These are phyloP conservation scores for Talaromyces verruculosus DNA, from an alignment of 2,329 filamentous ascomycete genomes.

Conservation along the genomic window DNA sequence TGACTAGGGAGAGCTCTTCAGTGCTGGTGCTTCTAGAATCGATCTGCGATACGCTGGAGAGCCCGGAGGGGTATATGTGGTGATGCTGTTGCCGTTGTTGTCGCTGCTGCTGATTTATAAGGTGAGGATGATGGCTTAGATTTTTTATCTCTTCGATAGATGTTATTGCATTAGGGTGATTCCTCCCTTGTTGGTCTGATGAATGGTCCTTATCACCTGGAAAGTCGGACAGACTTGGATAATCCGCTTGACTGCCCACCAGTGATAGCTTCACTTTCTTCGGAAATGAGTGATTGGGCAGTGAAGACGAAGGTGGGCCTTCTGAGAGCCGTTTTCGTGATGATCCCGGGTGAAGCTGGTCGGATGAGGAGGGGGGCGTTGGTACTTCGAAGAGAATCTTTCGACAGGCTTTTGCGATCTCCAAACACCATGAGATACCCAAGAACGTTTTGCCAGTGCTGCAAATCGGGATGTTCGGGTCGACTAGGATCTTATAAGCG, in stretches of 20 bases:
- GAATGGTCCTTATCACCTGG: neutral
- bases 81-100: neutral
- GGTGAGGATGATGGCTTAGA: neutral
- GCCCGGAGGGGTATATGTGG: neutral
- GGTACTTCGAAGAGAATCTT: neutral
- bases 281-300: neutral
- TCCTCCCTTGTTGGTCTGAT: neutral
- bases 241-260: neutral
- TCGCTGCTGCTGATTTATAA: neutral
- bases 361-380: neutral
- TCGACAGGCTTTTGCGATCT: neutral
- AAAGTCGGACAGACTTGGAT: neutral
- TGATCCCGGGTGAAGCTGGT: neutral
- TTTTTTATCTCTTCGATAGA: neutral
- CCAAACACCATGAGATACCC: neutral
- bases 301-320: neutral
- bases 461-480: neutral
- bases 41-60: neutral
- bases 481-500: neutral
- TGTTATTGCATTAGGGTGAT: neutral
- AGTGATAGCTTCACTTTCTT: neutral
- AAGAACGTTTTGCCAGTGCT: neutral
- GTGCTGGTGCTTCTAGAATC: neutral
- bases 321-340: neutral
- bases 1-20: neutral